phyloP scores from a whole-genome alignment of 2,329 filamentous ascomycete species.

The Cercospora sp. region DNA sequence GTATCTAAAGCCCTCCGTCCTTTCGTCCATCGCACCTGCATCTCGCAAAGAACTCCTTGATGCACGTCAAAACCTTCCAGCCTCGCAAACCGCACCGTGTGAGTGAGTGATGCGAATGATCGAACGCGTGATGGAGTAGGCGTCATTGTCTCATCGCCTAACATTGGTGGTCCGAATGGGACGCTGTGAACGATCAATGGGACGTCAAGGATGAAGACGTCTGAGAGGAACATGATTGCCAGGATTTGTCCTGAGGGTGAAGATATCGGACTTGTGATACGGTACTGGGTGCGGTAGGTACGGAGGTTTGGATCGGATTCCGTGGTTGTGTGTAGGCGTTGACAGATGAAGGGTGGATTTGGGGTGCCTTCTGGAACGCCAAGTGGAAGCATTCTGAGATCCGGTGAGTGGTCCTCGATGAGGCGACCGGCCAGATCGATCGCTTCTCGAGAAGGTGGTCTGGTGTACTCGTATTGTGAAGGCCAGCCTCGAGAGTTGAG shows the following conservation, averaged over 20 bases:
- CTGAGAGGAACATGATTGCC: not conserved
- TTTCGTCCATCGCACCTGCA: constrained; percentile 1
- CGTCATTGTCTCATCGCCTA: not conserved
- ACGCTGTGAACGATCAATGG: not conserved
- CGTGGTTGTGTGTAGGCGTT: not conserved
- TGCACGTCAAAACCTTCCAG: constrained; percentile 3
- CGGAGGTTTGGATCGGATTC: not conserved
- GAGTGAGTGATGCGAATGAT: not conserved
- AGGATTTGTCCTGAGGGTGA: not conserved
- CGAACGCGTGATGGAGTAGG: not conserved
- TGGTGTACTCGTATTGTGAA: not conserved
- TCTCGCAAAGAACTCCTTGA: not conserved
- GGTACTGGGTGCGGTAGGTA: not conserved
- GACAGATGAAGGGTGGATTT: not conserved
- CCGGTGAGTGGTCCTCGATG: not conserved
- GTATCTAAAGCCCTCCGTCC: not conserved
- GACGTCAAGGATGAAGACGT: constrained; percentile 4
- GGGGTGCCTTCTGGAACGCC: not conserved
- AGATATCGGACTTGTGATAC: not conserved
- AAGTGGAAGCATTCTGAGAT: not conserved
- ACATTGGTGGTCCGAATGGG: not conserved
- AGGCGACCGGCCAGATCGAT: not conserved
- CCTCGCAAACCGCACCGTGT: constrained; percentile 5
- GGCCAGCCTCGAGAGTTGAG: not conserved
- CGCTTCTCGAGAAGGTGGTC: not conserved